Conservation (phyloP, 257 asterid genomes). For the Solanum dulcamara region DNA sequence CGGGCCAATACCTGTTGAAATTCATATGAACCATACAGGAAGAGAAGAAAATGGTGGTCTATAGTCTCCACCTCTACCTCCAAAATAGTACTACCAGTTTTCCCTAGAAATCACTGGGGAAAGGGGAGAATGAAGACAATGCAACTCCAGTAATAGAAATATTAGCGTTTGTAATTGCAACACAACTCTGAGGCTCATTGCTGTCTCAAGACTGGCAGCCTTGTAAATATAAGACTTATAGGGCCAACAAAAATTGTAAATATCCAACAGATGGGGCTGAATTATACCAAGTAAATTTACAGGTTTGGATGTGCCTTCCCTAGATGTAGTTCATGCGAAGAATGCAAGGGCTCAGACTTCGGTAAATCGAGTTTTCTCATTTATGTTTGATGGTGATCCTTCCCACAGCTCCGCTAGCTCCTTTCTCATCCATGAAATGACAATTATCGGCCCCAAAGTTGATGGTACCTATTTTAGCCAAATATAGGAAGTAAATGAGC, state of each 20-base stretch:
- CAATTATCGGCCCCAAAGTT: slow-evolving; percentile 72
- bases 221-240: neutral
- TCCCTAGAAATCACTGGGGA: neutral
- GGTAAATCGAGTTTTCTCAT: slow-evolving; percentile 46
- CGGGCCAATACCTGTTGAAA: neutral
- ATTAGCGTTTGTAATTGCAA: neutral
- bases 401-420: slow-evolving; percentile 88
- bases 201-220: neutral
- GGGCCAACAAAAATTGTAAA: neutral
- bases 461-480: slow-evolving; percentile 60
- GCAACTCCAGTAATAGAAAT: neutral
- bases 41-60: neutral
- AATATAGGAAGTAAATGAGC: neutral
- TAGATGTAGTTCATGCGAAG: neutral
- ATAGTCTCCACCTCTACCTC: neutral
- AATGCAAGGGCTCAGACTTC: slow-evolving; percentile 30
- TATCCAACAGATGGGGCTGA: neutral
- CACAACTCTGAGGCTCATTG: neutral
- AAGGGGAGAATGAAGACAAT: neutral
- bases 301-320: neutral
- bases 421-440: slow-evolving; percentile 70
- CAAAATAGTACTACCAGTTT: neutral
- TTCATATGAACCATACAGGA: neutral
- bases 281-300: neutral
- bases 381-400: slow-evolving; percentile 33